Base-by-base conservation (phyloP, 2,329 filamentous ascomycete species). In the Periconia macrospinosa region DNA sequence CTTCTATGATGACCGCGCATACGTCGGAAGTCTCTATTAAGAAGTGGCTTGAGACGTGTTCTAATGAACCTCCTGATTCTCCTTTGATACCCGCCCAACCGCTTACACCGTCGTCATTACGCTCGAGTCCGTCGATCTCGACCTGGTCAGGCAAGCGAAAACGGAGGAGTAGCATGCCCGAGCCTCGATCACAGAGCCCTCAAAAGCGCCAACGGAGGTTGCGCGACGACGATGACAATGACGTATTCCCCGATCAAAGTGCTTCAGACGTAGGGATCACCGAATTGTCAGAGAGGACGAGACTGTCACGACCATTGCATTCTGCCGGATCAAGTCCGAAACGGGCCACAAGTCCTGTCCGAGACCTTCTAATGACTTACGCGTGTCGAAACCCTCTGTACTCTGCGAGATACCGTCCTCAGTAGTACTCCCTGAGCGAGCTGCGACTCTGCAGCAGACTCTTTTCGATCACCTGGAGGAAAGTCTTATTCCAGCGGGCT, bases 301-400 rank as follows among this genome's bases (percentile, higher is more conserved):
- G 23, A 45, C 23, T 45, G 43, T 45, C 43, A 9, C 43, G 23
- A 15, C 43, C 43, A 23, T 45, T 18, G 43, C 43, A 45, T 7
- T 45, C 43, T 45, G 43, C 43, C 8, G 43, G 23, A 30, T 45
- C 23, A n/a, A 45, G 43, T 30, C 43, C 43, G 43, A 45, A 45
- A 18, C 43, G 43, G 9, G n/a, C 43, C 10, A 45, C 43, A 30
- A 45, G 43, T 23, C 43, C 43, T 23, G 43, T 45, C 8, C 43
- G 23, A 23, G 43, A 45, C 43, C 43, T 45, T 45, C n/a, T 45
- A 45, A 45, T n/a, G 43, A 45, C 23, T 45, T 45, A 45, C 43
- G 43, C 30, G 30, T 33, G 30, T 33, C 30, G 30, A 33, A 33
- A 33, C 30, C 30, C 30, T 33, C 30, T 33, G 13, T 33, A 33